Percentiles rank a stretch among this genome's conserved stretches.
These are phyloP conservation scores for Serendipita sp. DNA, from an alignment of 768 basidiomycete genomes.

Conservation along the genomic window DNA sequence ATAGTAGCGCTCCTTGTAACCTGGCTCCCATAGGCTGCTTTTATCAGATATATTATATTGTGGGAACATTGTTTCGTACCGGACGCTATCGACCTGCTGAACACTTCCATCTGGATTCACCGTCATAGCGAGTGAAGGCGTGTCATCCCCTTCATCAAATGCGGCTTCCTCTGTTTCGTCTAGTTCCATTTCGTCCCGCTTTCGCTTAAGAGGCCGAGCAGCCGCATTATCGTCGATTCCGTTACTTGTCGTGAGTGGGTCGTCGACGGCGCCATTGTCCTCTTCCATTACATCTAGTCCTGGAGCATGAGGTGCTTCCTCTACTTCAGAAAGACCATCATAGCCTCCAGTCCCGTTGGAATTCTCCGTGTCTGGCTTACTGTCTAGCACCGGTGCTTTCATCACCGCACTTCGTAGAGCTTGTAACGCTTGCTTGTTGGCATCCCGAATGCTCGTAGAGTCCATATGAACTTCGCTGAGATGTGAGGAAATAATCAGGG, in stretches of 20 bases:
- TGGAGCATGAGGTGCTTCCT: too few relatives aligned
- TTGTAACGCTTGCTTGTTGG: neutral
- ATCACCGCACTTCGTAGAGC: neutral
- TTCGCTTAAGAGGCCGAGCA: conserved; percentile 31
- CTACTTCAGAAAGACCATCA: too few relatives aligned
- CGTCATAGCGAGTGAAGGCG: conserved; percentile 41
- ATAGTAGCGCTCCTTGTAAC: conserved; percentile 92
- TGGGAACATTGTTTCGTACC: conserved; percentile 34
- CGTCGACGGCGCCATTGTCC: too few relatives aligned
- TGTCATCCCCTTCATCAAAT: conserved; percentile 17
- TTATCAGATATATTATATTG: conserved; percentile 3
- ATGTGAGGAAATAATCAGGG: too few relatives aligned
- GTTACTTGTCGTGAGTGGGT: too few relatives aligned
- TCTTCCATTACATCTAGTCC: too few relatives aligned
- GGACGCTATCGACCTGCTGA: conserved; percentile 84
- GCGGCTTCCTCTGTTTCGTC: conserved; percentile 10
- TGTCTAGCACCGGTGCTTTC: neutral
- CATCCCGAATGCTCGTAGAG: neutral
- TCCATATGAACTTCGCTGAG: too few relatives aligned
- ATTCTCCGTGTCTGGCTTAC: too few relatives aligned
- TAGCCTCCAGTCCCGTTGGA: too few relatives aligned
- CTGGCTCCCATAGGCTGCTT: conserved; percentile 82
- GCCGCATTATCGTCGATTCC: too few relatives aligned
- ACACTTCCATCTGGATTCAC: conserved; percentile 87
- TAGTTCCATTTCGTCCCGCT: conserved; percentile 24